Evolutionary conservation across 164 flowering plant species (phyloP).

Genomic region (Magnolia sinica): DNA sequence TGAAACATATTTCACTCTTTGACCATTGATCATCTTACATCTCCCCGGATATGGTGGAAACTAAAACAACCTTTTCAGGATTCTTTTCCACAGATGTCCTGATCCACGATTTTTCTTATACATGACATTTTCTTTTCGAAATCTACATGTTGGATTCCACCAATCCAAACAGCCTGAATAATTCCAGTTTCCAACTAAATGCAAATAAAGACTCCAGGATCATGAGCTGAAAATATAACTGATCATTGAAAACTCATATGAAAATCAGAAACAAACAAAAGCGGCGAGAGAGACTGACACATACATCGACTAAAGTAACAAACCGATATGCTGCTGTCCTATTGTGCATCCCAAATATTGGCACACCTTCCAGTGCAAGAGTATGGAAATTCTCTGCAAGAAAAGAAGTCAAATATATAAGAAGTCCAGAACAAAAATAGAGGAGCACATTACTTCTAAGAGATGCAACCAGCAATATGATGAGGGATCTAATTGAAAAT

Average conservation of each 20-base stretch:
- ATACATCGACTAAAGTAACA: constrained; percentile 92
- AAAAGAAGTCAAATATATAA: background rate
- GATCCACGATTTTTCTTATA: no score
- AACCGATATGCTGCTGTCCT: constrained; percentile 92
- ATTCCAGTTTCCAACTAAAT: background rate
- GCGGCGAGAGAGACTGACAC: constrained; percentile 19
- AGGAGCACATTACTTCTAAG: background rate
- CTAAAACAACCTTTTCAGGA: no score
- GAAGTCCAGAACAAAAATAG: background rate
- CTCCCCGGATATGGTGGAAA: no score
- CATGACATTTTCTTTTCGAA: no score
- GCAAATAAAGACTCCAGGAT: background rate
- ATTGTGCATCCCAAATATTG: constrained; percentile 77
- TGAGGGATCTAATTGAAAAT: background rate
- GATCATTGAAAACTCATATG: background rate
- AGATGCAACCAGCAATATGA: background rate
- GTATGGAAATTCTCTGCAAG: constrained; percentile 83
- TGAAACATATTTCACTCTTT: no score
- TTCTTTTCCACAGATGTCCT: no score
- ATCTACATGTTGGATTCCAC: no score
- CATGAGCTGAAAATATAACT: background rate
- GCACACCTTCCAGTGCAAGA: constrained; percentile 84
- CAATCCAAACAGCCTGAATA: no score
- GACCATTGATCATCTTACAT: no score
- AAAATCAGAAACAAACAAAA: background rate